Evolutionary conservation across 2,329 filamentous ascomycete species (phyloP).

Genomic region (Chalara sp.): DNA sequence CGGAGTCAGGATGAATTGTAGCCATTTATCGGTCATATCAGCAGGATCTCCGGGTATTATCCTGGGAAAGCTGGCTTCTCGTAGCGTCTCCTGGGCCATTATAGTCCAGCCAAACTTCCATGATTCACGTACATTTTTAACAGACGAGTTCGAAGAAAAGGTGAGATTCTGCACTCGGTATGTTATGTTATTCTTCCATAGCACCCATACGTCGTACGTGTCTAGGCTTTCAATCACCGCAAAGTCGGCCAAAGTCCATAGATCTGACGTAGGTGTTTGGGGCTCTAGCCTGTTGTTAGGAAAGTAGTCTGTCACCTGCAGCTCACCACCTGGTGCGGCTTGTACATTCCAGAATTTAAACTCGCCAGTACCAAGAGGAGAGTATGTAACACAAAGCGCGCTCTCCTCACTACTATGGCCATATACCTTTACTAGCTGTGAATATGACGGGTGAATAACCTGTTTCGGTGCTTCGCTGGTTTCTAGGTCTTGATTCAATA

Average conservation of each 20-base stretch:
- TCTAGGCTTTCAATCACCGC: constrained; percentile 50
- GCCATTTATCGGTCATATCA: constrained; percentile 77
- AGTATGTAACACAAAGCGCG: constrained; percentile 69
- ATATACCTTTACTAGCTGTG: constrained; percentile 68
- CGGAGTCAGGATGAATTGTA: constrained; percentile 75
- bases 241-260: constrained; percentile 79
- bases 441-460: constrained; percentile 71
- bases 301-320: constrained; percentile 67
- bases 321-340: constrained; percentile 50
- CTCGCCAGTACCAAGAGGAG: constrained; percentile 76
- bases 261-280: constrained; percentile 62
- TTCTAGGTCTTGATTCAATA: constrained; percentile 60
- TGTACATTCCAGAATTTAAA: constrained; percentile 90
- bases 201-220: constrained; percentile 60
- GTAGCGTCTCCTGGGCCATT: constrained; percentile 53
- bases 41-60: constrained; percentile 58
- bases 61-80: constrained; percentile 44
- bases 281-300: constrained; percentile 60
- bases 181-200: constrained; percentile 80
- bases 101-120: constrained; percentile 67
- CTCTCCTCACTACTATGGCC: constrained; percentile 43
- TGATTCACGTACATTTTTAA: constrained; percentile 23
- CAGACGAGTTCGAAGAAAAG: constrained; percentile 47
- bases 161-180: constrained; percentile 69
- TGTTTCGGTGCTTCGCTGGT: constrained; percentile 66